These are phyloP conservation scores for Chaetomium fimeti DNA, from an alignment of 495 filamentous ascomycete species.

Conservation along the genomic window DNA sequence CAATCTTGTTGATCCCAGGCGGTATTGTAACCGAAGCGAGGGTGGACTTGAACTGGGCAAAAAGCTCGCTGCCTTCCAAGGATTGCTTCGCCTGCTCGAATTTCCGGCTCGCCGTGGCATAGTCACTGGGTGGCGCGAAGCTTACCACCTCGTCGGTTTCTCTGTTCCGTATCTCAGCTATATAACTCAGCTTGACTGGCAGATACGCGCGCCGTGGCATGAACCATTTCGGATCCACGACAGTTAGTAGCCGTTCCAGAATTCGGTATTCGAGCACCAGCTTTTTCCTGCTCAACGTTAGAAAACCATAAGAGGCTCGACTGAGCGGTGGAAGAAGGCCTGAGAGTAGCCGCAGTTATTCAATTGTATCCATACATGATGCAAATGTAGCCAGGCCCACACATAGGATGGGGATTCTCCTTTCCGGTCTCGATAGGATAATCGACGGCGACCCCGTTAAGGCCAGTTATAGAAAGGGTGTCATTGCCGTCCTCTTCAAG, in stretches of 20 bases:
- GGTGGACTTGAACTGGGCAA: not conserved
- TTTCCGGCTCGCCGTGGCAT: not conserved
- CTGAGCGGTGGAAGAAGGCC: too few relatives aligned
- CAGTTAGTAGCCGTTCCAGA: not conserved
- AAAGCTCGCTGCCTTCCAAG: not conserved
- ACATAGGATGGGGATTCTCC: not conserved
- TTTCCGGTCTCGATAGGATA: conserved; percentile 1
- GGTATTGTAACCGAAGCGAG: not conserved
- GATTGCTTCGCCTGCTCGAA: not conserved
- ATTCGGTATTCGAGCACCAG: not conserved
- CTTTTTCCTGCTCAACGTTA: not conserved
- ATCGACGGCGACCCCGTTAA: not conserved
- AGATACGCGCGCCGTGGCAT: not conserved
- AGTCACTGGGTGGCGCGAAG: not conserved
- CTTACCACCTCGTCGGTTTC: not conserved
- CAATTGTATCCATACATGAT: not conserved
- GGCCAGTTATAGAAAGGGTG: not conserved
- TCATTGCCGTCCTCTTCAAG: not conserved
- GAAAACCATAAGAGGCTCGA: not conserved
- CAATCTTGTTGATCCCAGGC: not conserved
- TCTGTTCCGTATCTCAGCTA: not conserved
- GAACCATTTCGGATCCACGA: not conserved
- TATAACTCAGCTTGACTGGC: not conserved
- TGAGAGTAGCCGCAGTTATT: too few relatives aligned
- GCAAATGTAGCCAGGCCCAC: not conserved